Evolutionary conservation across 148 eudicot genomes (phyloP).

Genomic region (Hydrangea macrophylla): DNA sequence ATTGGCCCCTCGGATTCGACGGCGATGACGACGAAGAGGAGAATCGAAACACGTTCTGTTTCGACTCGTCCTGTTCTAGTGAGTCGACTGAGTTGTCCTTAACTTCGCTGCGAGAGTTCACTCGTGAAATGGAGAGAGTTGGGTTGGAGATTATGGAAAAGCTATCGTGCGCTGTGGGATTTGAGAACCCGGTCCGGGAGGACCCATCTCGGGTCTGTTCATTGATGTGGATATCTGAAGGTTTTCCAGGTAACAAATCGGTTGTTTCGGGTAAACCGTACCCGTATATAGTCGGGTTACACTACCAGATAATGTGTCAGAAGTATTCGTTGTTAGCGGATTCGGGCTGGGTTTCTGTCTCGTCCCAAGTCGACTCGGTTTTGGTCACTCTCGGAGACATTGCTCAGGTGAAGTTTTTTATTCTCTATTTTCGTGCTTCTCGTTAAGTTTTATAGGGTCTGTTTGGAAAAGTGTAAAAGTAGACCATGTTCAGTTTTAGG

Average conservation of each 20-base stretch:
- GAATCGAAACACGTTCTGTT: slow-evolving; percentile 38
- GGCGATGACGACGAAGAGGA: slow-evolving; percentile 31
- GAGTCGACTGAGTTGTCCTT: slow-evolving; percentile 28
- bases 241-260: slow-evolving; percentile 16
- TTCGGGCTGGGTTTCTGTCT: slow-evolving; percentile 55
- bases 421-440: not conserved
- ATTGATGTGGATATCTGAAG: slow-evolving; percentile 62
- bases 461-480: too few species aligned
- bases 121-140: slow-evolving; percentile 51
- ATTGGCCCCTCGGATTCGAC: slow-evolving; percentile 66
- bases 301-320: slow-evolving; percentile 43
- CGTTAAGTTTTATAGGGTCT: not conserved
- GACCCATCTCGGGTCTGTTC: slow-evolving; percentile 34
- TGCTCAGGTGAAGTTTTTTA: slow-evolving; percentile 51
- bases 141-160: slow-evolving; percentile 52
- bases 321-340: slow-evolving; percentile 48
- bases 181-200: slow-evolving; percentile 38
- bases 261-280: slow-evolving; percentile 36
- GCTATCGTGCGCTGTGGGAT: slow-evolving; percentile 45
- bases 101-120: slow-evolving; percentile 42
- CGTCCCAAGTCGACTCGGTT: slow-evolving; percentile 56
- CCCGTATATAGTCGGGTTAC: slow-evolving; percentile 75
- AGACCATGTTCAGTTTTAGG: too few species aligned
- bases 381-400: slow-evolving; percentile 84
- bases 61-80: slow-evolving; percentile 33